These are phyloP conservation scores for Tuber calosporum DNA, from an alignment of 495 filamentous ascomycete species.

Conservation along the genomic window DNA sequence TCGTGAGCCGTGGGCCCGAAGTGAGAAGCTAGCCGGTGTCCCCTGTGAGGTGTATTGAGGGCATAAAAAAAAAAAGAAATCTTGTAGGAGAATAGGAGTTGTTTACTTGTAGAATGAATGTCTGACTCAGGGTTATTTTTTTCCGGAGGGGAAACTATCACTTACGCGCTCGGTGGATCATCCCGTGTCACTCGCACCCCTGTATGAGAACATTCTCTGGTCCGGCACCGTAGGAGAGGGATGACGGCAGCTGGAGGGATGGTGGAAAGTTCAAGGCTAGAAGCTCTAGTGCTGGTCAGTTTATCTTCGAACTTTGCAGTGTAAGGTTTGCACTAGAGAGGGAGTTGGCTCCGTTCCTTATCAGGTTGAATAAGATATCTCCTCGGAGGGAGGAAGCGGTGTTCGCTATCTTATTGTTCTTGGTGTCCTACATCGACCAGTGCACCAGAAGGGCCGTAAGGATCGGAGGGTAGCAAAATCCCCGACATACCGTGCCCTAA, in stretches of 20 bases:
- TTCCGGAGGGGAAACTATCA: neutral
- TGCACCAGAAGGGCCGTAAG: neutral
- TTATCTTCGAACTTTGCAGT: neutral
- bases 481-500: neutral
- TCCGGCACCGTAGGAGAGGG: neutral
- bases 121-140: neutral
- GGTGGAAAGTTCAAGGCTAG: neutral
- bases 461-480: neutral
- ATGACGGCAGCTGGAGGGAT: neutral
- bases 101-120: neutral
- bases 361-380: neutral
- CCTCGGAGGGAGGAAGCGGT: neutral
- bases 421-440: neutral
- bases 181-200: neutral
- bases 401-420: neutral
- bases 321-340: neutral
- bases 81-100: neutral
- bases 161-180: neutral
- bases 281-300: neutral
- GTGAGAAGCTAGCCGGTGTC: neutral
- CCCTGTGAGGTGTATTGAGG: neutral
- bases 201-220: neutral
- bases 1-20: neutral
- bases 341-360: neutral
- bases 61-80: neutral